Conservation (phyloP, 306 rosid species). For the Abrus pulchellus region DNA sequence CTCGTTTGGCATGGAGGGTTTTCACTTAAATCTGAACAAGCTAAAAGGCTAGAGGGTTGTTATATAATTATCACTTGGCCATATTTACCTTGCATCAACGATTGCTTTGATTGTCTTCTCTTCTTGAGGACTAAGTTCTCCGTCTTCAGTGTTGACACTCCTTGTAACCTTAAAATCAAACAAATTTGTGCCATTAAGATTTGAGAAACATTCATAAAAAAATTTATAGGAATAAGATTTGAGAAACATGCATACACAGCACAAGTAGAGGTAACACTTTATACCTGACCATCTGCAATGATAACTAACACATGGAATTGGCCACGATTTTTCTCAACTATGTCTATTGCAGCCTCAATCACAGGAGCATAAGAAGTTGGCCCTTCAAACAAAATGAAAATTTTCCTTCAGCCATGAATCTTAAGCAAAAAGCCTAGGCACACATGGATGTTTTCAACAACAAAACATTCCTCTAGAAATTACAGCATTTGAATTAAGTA, state of each 20-base stretch:
- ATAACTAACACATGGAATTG: slow-evolving; percentile 91
- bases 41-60: neutral
- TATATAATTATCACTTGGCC: neutral
- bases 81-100: slow-evolving; percentile 80
- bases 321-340: slow-evolving; percentile 86
- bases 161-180: slow-evolving; percentile 78
- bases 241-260: neutral
- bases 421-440: neutral
- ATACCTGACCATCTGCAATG: slow-evolving; percentile 92
- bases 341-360: slow-evolving; percentile 85
- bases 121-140: slow-evolving; percentile 88
- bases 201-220: slow-evolving; percentile 29
- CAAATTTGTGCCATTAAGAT: slow-evolving; percentile 15
- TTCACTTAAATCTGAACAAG: neutral
- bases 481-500: neutral
- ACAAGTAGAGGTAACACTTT: slow-evolving; percentile 1
- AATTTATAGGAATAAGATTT: slow-evolving; percentile 17
- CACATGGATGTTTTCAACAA: neutral
- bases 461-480: neutral
- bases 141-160: slow-evolving; percentile 60
- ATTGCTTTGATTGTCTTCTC: slow-evolving; percentile 79
- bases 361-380: slow-evolving; percentile 94
- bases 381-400: slow-evolving; percentile 61
- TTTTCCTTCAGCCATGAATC: slow-evolving; percentile 36
- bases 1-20: neutral